Evolutionary conservation across 352 stramenopile species (phyloP), one percentile per base, ranked within the genome.

Genomic region (Globisporangium paddicum): DNA sequence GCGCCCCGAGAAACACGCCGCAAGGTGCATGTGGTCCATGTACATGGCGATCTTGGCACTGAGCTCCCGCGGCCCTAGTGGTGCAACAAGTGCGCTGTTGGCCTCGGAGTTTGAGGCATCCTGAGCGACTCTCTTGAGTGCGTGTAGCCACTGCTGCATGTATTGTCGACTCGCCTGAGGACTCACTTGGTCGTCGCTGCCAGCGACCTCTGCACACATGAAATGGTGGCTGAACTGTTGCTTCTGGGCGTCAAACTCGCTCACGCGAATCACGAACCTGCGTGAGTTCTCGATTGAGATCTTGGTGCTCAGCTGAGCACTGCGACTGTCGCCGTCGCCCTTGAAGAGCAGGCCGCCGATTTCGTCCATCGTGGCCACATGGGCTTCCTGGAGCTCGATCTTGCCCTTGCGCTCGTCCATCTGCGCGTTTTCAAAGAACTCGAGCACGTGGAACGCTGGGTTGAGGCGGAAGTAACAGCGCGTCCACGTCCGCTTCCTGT

Each of bases 231-330:
- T 66, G 26, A 82, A 66, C 8, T 70, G 53, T 34, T 69, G 70
- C 28, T 67, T 65, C 4, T 25, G 19, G 16, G 45, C 63, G 10
- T 53, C 59, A 6, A 55, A 44, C 13, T 86, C 69, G 2, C 60
- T 79, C 32, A 91, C 58, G 19, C 81, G 71, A 46, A 93, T 74
- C 10, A 91, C 79, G 52, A 90, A 91, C 13, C 83, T 73, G 13
- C 78, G 70, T 21, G 79, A 72, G 68, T 86, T 80, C 50, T 87
- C 73, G 19, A 84, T 58, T 7, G 69, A 62, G 28, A 75, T 60
- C 44, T 73, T 72, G 28, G 48, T 53, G 55, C 55, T 70, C 14
- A 45, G 32, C 37, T 57, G 32, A 18, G 28, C 37, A 9, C 37
- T 25, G 23, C 35, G 53, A 61, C 59, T 32, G 19, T 53, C 26